These are phyloP conservation scores for Ustilago shanxiensis DNA, from an alignment of 1,284 basidiomycete species.

Conservation along the genomic window DNA sequence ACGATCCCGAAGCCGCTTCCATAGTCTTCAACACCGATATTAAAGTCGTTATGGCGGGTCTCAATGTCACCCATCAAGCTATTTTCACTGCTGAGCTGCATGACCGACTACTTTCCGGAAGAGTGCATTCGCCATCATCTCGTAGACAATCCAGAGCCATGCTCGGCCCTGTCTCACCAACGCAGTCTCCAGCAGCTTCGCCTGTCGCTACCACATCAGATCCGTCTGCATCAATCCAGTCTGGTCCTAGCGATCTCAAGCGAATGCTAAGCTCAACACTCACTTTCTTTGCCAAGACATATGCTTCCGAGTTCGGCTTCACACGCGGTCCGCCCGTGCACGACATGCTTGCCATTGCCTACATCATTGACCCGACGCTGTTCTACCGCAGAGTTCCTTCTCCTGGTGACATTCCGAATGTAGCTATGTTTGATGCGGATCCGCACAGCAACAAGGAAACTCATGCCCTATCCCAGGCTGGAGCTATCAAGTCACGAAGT, in stretches of 20 bases:
- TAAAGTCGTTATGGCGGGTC: constrained; percentile 62
- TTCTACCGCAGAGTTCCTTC: constrained; percentile 51
- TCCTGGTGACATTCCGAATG: constrained; percentile 41
- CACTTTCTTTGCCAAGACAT: constrained; percentile 59
- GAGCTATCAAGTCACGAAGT: neutral
- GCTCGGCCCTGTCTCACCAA: constrained; percentile 17
- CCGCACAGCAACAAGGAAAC: constrained; percentile 42
- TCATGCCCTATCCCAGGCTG: constrained; percentile 2
- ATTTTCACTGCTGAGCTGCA: constrained; percentile 56
- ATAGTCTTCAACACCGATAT: constrained; percentile 62
- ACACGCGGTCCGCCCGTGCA: constrained; percentile 60
- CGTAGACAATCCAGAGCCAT: constrained; percentile 30
- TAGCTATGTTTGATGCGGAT: constrained; percentile 35
- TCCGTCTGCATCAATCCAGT: constrained; percentile 13
- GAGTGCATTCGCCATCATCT: constrained; percentile 34
- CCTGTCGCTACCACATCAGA: constrained; percentile 21
- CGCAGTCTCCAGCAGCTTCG: constrained; percentile 23
- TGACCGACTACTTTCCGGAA: constrained; percentile 37
- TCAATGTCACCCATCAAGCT: constrained; percentile 65
- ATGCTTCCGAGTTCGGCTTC: constrained; percentile 60
- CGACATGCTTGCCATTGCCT: constrained; percentile 63
- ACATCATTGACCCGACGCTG: constrained; percentile 60
- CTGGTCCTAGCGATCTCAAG: constrained; percentile 46
- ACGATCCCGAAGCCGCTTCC: constrained; percentile 62
- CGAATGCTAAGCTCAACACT: constrained; percentile 54